Evolutionary conservation across 345 rosid species (phyloP).

Genomic region (Aethionema arabicum): DNA sequence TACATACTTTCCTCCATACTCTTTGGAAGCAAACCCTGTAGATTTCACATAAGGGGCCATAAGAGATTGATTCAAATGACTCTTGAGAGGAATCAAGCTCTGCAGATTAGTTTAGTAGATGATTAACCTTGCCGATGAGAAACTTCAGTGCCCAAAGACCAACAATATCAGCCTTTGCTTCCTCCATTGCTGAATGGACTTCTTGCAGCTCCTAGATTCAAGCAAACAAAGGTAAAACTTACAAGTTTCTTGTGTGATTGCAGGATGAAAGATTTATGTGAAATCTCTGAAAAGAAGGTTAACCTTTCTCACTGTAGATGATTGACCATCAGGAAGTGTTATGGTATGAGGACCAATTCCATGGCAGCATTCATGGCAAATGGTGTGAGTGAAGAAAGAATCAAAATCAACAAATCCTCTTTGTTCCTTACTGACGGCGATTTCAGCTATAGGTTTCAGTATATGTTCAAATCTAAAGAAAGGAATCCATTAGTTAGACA

Average conservation of each 20-base stretch:
- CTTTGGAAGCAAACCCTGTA: slow-evolving; percentile 66
- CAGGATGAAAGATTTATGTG: not conserved
- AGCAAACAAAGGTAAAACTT: slow-evolving; percentile 8
- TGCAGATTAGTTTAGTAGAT: slow-evolving; percentile 3
- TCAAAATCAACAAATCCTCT: slow-evolving; percentile 79
- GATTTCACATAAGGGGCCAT: slow-evolving; percentile 4
- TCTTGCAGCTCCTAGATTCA: slow-evolving; percentile 80
- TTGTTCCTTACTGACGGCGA: slow-evolving; percentile 66
- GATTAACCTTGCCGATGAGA: slow-evolving; percentile 62
- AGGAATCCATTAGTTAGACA: slow-evolving; percentile 13
- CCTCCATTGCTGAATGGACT: slow-evolving; percentile 85
- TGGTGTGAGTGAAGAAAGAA: slow-evolving; percentile 89
- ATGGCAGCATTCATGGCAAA: slow-evolving; percentile 96
- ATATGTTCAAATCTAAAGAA: slow-evolving; percentile 74
- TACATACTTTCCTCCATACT: slow-evolving; percentile 70
- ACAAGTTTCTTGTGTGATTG: not conserved
- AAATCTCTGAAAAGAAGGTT: slow-evolving; percentile 26
- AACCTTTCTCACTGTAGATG: slow-evolving; percentile 89
- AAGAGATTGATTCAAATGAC: slow-evolving; percentile 2
- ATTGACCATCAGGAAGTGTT: slow-evolving; percentile 78
- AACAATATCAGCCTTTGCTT: slow-evolving; percentile 96
- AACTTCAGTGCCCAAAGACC: slow-evolving; percentile 96
- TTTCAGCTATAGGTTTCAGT: slow-evolving; percentile 80
- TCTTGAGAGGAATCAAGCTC: not conserved
- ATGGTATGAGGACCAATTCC: slow-evolving; percentile 96